These are phyloP conservation scores for Suillus decipiens DNA, from an alignment of 768 basidiomycete genomes.

Conservation along the genomic window DNA sequence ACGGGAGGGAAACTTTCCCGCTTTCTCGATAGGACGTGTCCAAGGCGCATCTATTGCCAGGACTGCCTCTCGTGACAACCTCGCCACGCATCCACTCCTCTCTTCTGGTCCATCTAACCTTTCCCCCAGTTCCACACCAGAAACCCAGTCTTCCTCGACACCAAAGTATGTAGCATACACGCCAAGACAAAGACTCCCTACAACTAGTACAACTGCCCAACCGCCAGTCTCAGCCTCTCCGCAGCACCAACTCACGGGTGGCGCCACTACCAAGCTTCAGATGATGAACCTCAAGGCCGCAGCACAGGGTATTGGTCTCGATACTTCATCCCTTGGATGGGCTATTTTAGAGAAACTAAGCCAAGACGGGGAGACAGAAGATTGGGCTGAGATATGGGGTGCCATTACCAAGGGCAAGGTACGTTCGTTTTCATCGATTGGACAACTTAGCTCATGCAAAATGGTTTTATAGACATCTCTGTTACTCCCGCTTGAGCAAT, in stretches of 20 bases:
- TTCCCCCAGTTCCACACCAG: slow-evolving; percentile 30
- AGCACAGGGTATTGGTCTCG: slow-evolving; percentile 67
- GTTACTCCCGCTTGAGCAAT: slow-evolving; percentile 70
- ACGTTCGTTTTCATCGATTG: slow-evolving; percentile 17
- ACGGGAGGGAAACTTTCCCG: slow-evolving; percentile 45
- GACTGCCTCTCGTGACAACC: slow-evolving; percentile 51
- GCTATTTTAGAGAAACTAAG: slow-evolving; percentile 74
- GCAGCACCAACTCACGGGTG: slow-evolving; percentile 50
- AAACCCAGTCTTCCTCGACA: slow-evolving; percentile 17
- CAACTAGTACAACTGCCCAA: slow-evolving; percentile 44
- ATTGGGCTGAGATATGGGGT: slow-evolving; percentile 74
- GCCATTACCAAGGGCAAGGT: slow-evolving; percentile 70
- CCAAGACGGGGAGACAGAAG: slow-evolving; percentile 49
- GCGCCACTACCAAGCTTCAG: slow-evolving; percentile 70
- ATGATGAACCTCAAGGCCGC: slow-evolving; percentile 73
- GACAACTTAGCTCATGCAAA: slow-evolving; percentile 3
- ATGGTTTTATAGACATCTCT: slow-evolving; percentile 64
- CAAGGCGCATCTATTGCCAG: slow-evolving; percentile 45
- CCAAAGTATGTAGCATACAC: slow-evolving; percentile 78
- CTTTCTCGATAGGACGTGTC: slow-evolving; percentile 55
- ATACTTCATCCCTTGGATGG: slow-evolving; percentile 68
- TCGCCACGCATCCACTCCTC: slow-evolving; percentile 67
- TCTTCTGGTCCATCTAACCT: slow-evolving; percentile 40
- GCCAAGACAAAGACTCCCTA: slow-evolving; percentile 63
- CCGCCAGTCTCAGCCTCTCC: slow-evolving; percentile 38